phyloP scores from a whole-genome alignment of 495 filamentous ascomycete species.

The Tuber indicum region DNA sequence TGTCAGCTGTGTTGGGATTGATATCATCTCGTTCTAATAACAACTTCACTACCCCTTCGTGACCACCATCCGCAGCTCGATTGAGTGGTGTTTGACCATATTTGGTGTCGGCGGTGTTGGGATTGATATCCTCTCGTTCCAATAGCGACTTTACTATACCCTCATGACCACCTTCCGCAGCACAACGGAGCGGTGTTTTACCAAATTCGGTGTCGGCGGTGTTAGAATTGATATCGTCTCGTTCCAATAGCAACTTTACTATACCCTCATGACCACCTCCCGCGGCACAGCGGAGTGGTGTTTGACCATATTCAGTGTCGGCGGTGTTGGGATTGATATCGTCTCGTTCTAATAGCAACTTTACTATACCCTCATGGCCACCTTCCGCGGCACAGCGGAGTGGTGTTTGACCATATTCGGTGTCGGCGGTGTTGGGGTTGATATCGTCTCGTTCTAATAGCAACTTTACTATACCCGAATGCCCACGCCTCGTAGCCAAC shows the following conservation, averaged over 20 bases:
- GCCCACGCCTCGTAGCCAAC: background rate
- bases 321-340: no score
- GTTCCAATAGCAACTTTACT: constrained; percentile 35
- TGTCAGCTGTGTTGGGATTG: no score
- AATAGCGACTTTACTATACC: constrained; percentile 38
- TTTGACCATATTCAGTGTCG: background rate
- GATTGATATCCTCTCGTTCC: background rate
- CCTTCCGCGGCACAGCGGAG: no score
- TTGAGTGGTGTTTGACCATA: constrained; percentile 32
- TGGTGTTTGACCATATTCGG: no score
- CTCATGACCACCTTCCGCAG: constrained; percentile 37
- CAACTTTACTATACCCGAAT: background rate
- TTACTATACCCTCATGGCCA: no score
- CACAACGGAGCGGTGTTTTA: constrained; percentile 36
- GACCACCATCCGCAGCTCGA: constrained; percentile 15
- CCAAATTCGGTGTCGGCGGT: background rate
- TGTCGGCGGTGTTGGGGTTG: no score
- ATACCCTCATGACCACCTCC: constrained; percentile 33
- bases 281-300: constrained; percentile 34
- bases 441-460: no score
- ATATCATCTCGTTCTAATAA: no score
- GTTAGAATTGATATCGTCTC: constrained; percentile 1
- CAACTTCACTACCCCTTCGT: no score
- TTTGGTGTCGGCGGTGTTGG: constrained; percentile 7
- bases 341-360: no score